phyloP scores from a whole-genome alignment of 164 flowering plant species.

The Echeveria elegans region DNA sequence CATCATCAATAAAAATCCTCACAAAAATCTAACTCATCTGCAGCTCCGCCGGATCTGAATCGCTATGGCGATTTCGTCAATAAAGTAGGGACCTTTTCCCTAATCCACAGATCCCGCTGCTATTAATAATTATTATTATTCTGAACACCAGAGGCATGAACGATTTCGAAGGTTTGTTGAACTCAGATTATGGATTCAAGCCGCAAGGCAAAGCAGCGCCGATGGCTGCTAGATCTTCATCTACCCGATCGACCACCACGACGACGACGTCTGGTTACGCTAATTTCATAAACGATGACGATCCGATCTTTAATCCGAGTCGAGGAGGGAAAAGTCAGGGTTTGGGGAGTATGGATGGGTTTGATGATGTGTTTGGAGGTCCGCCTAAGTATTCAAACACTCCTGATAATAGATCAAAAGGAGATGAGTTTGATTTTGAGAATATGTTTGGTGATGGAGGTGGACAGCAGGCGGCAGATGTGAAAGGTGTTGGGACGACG shows the following conservation, averaged over 20 bases:
- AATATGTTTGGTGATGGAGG: conserved; percentile 7
- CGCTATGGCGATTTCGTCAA: background rate
- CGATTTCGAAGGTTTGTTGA: conserved; percentile 16
- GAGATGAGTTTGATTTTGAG: conserved; percentile 13
- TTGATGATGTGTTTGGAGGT: conserved; percentile 17
- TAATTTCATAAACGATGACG: background rate
- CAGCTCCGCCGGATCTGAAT: background rate
- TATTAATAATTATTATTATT: no score
- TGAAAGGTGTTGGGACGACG: background rate
- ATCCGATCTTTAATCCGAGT: background rate
- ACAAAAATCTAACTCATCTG: background rate
- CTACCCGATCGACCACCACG: conserved; percentile 2
- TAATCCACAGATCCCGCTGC: background rate
- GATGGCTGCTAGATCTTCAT: conserved; percentile 37
- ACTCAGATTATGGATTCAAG: conserved; percentile 17
- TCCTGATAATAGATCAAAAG: conserved; percentile 7
- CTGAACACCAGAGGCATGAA: conserved; percentile 17
- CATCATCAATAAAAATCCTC: no score
- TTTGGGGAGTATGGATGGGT: background rate
- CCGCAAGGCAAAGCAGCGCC: conserved; percentile 30
- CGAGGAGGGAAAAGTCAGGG: background rate
- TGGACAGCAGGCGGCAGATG: background rate
- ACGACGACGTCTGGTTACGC: background rate
- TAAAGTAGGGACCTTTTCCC: background rate
- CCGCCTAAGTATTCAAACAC: conserved; percentile 9